Evolutionary conservation across 371 early-diverging fungal genomes (phyloP), one percentile per base, ranked within the genome.

Genomic region (Apophysomyces sp.): DNA sequence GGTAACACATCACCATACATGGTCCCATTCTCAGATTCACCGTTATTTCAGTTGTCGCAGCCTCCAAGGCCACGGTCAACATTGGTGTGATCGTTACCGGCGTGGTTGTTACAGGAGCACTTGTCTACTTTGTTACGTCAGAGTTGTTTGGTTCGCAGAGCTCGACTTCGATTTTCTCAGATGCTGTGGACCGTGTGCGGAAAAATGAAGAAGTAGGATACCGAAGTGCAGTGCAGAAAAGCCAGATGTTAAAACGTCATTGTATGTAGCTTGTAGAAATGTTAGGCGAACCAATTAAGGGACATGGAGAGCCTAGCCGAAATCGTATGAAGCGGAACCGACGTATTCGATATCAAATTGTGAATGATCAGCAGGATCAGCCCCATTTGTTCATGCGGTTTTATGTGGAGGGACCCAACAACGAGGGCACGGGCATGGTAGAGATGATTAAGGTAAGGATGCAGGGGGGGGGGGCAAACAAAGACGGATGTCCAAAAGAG

Each of bases 371-470:
- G 2, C 69, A 75, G 7, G 77, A 76, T 36, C 68, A 73, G 29
- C 72, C 73, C 12, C 82, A 81, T 55, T 53, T 81, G 65, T 56
- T 81, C 61, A 78, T 81, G 78, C 73, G 76, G 13, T 78, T 81
- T 71, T 81, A 72, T 52, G 72, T 81, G 8, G 82, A 81, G 51
- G 82, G 82, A 21, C 77, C 77, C 3, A 58, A 76, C 36, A 74
- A 67, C 37, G 72, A 74, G 41, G 82, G 82, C 18, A 71, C 73
- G 3, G 75, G 72, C 9, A 71, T 75, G 59, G 40, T 81, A 60
- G 78, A 81, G 37, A 81, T 81, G 82, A 62, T 78, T 65, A 81
- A 81, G 72, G 67, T 67, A 61, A 24, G 2, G 27, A 7, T 26
- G 4, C 18, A 57, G 24, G 24, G 26, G 18, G 16, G 12, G 7